Conservation (phyloP, 164 flowering plant genomes). For the Umbellularia californica region DNA sequence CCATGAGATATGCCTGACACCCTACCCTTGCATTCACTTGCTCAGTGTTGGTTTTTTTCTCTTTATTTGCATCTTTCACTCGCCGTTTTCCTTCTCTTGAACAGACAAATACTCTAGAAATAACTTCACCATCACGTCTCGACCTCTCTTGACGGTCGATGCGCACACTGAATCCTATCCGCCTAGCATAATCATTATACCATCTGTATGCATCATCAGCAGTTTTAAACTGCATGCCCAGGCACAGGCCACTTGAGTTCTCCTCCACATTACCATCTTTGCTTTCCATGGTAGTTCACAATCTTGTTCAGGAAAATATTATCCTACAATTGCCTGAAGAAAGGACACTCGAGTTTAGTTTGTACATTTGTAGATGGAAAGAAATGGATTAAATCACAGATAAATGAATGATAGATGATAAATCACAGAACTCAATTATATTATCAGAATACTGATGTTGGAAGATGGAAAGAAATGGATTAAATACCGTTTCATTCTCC, state of each 20-base stretch:
- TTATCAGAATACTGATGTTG: not conserved
- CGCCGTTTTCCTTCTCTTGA: constrained; percentile 12
- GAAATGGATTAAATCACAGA: no score
- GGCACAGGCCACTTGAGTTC: not conserved
- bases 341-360: not conserved
- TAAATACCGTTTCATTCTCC: not conserved
- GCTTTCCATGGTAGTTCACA: not conserved
- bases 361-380: no score
- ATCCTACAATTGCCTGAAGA: constrained; percentile 2
- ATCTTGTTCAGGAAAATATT: not conserved
- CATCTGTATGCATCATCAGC: constrained; percentile 1
- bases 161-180: constrained; percentile 11
- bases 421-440: not conserved
- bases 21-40: constrained; percentile 7
- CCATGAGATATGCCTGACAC: constrained; percentile 12
- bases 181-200: constrained; percentile 12
- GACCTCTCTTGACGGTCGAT: constrained; percentile 4
- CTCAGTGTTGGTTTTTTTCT: constrained; percentile 3
- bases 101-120: constrained; percentile 5
- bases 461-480: not conserved
- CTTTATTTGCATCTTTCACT: not conserved
- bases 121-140: constrained; percentile 6
- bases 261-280: constrained; percentile 4
- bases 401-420: not conserved
- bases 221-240: constrained; percentile 6